Evolutionary conservation across 2,329 filamentous ascomycete genomes (phyloP), one percentile per base, ranked within the genome.

Genomic region (Aspergillus fischeri): DNA sequence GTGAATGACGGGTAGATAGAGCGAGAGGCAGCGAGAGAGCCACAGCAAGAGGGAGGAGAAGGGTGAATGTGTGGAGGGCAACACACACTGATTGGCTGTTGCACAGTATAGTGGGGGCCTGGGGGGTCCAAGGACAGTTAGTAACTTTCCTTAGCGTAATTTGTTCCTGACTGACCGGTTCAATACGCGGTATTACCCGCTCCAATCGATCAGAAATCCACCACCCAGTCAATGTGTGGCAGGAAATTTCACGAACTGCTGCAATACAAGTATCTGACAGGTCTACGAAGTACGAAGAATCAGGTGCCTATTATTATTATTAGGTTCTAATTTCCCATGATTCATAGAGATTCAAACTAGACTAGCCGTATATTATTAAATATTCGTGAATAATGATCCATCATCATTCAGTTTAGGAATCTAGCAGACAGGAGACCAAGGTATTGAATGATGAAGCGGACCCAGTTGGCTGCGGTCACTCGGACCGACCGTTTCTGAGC

Each of bases 1-100:
- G 32, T 41, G 49, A 55, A 60, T 58, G 52, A 60, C 57, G 55
- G 57, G 54, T 54, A 60, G 56, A 58, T 29, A 29, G 28, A 29
- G 61, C 59, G 60, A 51, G 58, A 60, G 49, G 49, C 41, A 53
- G 55, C 53, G 53, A 53, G 57, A 35, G 47, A 52, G 32, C 49
- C 52, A 58, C 45, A 54, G 51, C 56, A 50, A 51, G 50, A 51
- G 50, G 44, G 55, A 54, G 51, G 57, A 59, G 62, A 58, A 57
- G 52, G 48, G 42, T 6, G 52, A 49, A 52, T 27, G 41, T 57
- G 55, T 55, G 55, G 58, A 60, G 50, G 55, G 58, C 53, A 48
- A 24, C 44, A 51, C 45, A 56, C 52, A 50, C 24, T 58, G 59
- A 60, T 60, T 60, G 59, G 59, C 38, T 44, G 52, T 11, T 45